Evolutionary conservation across 1,284 basidiomycete genomes (phyloP).

Genomic region (Hypsizygus ulmarius): DNA sequence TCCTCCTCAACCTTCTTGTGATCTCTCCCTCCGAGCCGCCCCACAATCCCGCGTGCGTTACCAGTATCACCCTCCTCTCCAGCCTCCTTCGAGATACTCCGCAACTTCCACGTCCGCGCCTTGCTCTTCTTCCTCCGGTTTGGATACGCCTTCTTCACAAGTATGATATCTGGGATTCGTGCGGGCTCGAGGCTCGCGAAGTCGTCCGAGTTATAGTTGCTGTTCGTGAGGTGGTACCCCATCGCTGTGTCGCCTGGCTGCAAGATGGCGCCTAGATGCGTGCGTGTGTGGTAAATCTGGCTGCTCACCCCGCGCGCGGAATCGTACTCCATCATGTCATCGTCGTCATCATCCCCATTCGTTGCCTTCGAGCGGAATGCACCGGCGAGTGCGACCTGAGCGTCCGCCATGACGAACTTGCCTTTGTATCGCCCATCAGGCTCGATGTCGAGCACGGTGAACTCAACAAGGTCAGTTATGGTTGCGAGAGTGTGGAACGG

Average conservation of each 20-base stretch:
- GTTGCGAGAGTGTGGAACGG: constrained; percentile 85
- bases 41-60: constrained; percentile 79
- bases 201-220: constrained; percentile 92
- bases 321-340: constrained; percentile 59
- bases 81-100: constrained; percentile 92
- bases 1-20: constrained; percentile 94
- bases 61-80: constrained; percentile 80
- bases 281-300: constrained; percentile 94
- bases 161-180: constrained; percentile 87
- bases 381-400: constrained; percentile 87
- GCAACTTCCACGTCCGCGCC: constrained; percentile 84
- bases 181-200: constrained; percentile 76
- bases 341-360: constrained; percentile 37
- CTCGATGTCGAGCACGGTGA: constrained; percentile 94
- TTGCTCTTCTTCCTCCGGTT: constrained; percentile 91
- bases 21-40: constrained; percentile 87
- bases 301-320: constrained; percentile 47
- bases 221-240: constrained; percentile 85
- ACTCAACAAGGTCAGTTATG: constrained; percentile 88
- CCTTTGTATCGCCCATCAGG: constrained; percentile 69
- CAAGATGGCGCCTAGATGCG: constrained; percentile 92
- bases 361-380: constrained; percentile 60
- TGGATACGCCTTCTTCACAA: constrained; percentile 96
- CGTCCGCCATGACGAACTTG: constrained; percentile 87
- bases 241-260: constrained; percentile 94